A percentile compares a stretch with the other conserved stretches of the same genome.
Evolutionary conservation across 371 early-diverging fungal species (phyloP).

Genomic region (Haplosporangium sp.): DNA sequence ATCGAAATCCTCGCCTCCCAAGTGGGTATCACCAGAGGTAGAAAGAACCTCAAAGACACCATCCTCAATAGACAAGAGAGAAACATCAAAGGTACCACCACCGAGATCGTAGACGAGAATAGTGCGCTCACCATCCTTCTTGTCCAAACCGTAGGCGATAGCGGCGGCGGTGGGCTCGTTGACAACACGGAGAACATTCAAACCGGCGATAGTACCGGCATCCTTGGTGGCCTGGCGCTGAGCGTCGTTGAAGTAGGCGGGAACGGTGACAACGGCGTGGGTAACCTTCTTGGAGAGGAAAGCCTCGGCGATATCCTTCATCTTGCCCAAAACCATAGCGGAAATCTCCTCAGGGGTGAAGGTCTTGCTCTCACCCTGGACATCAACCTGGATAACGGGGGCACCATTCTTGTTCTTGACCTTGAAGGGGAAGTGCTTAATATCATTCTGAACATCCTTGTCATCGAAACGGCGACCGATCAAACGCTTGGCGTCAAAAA

Average conservation of each 20-base stretch:
- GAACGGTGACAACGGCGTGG: slow-evolving; percentile 87
- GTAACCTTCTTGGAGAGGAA: slow-evolving; percentile 83
- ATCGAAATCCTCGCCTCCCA: slow-evolving; percentile 71
- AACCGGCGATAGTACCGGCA: slow-evolving; percentile 70
- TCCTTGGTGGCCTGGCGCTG: slow-evolving; percentile 98
- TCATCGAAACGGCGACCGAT: slow-evolving; percentile 91
- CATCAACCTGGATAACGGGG: no score
- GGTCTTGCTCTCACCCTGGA: slow-evolving; percentile 58
- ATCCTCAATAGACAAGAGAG: slow-evolving; percentile 84
- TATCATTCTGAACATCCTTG: slow-evolving; percentile 84
- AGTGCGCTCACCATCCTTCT: slow-evolving; percentile 2
- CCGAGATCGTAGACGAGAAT: no score
- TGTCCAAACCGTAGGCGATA: slow-evolving; percentile 1
- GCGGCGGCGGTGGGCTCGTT: slow-evolving; percentile 2
- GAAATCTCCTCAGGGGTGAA: slow-evolving; percentile 98
- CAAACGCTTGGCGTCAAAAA: slow-evolving; percentile 96
- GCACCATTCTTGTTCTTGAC: no score
- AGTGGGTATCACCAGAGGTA: slow-evolving; percentile 78
- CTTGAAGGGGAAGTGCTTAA: no score
- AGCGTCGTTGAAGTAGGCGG: slow-evolving; percentile 86
- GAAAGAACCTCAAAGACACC: slow-evolving; percentile 87
- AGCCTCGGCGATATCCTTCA: slow-evolving; percentile 93
- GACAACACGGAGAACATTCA: not conserved
- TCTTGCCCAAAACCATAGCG: slow-evolving; percentile 87
- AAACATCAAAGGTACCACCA: not conserved